Evolutionary conservation across 2,329 filamentous ascomycete species (phyloP).

Genomic region (Cryphonectria carpinicola): DNA sequence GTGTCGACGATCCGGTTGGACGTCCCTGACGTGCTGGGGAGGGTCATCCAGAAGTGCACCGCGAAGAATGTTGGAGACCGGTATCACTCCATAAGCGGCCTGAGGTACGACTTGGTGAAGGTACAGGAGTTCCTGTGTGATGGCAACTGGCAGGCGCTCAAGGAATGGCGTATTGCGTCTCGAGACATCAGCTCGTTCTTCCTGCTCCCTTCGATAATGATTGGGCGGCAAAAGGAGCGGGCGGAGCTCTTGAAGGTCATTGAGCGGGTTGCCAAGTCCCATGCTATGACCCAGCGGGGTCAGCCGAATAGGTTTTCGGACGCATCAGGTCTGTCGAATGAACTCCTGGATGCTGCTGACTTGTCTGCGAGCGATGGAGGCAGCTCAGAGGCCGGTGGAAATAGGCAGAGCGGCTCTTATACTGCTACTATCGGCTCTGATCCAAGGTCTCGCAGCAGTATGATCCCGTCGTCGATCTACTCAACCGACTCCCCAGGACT

Average conservation of each 20-base stretch:
- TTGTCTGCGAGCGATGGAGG: slow-evolving; percentile 60
- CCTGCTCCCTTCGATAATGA: slow-evolving; percentile 78
- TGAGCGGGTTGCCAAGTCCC: slow-evolving; percentile 72
- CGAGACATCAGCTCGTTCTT: slow-evolving; percentile 93
- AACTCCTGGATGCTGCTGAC: slow-evolving; percentile 53
- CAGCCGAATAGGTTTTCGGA: slow-evolving; percentile 55
- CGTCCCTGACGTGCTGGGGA: slow-evolving; percentile 79
- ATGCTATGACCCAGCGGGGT: slow-evolving; percentile 52
- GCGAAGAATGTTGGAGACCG: slow-evolving; percentile 85
- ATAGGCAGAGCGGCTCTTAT: slow-evolving; percentile 54
- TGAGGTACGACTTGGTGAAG: slow-evolving; percentile 78
- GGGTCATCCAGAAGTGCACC: slow-evolving; percentile 89
- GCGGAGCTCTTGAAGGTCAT: slow-evolving; percentile 74
- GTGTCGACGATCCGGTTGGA: slow-evolving; percentile 80
- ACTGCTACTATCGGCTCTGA: slow-evolving; percentile 50
- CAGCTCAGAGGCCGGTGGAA: slow-evolving; percentile 59
- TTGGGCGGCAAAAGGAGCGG: slow-evolving; percentile 76
- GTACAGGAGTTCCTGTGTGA: slow-evolving; percentile 76
- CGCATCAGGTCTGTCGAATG: slow-evolving; percentile 56
- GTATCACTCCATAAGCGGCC: slow-evolving; percentile 85
- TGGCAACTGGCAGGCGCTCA: slow-evolving; percentile 72
- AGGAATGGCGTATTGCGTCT: slow-evolving; percentile 75
- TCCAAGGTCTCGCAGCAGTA: slow-evolving; percentile 43
- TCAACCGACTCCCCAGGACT: slow-evolving; percentile 44
- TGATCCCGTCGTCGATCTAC: slow-evolving; percentile 48